These are phyloP conservation scores for Phytophthora meadii DNA, from an alignment of 352 stramenopile genomes.

Conservation along the genomic window DNA sequence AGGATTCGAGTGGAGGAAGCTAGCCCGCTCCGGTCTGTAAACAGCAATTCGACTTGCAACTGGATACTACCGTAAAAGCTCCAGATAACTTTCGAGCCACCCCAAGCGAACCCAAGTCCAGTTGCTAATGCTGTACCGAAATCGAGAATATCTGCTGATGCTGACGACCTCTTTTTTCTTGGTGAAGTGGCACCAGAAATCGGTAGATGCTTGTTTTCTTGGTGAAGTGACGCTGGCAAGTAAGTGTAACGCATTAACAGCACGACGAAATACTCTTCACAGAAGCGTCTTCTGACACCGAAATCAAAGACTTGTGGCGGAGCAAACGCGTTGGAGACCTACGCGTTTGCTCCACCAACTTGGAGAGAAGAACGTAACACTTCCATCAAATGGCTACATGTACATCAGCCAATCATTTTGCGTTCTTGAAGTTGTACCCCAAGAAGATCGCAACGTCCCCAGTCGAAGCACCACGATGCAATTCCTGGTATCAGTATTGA, in stretches of 20 bases:
- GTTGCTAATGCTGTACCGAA: constrained; percentile 11
- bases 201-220: constrained; percentile 5
- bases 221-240: constrained; percentile 4
- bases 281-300: constrained; percentile 15
- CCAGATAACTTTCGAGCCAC: neutral
- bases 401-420: constrained; percentile 21
- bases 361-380: constrained; percentile 1
- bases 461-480: constrained; percentile 12
- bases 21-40: constrained; percentile 1
- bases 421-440: constrained; percentile 31
- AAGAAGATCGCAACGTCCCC: constrained; percentile 26
- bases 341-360: too few relatives aligned
- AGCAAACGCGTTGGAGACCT: neutral
- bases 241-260: neutral
- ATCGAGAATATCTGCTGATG: constrained; percentile 15
- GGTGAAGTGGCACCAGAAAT: constrained; percentile 7
- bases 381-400: neutral
- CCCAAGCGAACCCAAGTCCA: constrained; percentile 14
- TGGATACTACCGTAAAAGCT: neutral
- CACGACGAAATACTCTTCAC: neutral
- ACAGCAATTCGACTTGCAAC: constrained; percentile 12
- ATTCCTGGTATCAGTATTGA: constrained; percentile 21
- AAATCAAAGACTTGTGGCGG: neutral
- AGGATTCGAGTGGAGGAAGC: too few relatives aligned
- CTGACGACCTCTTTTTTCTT: neutral